These are phyloP conservation scores for Trichophaea hybrida DNA, from an alignment of 2,329 filamentous ascomycete genomes.

Conservation along the genomic window DNA sequence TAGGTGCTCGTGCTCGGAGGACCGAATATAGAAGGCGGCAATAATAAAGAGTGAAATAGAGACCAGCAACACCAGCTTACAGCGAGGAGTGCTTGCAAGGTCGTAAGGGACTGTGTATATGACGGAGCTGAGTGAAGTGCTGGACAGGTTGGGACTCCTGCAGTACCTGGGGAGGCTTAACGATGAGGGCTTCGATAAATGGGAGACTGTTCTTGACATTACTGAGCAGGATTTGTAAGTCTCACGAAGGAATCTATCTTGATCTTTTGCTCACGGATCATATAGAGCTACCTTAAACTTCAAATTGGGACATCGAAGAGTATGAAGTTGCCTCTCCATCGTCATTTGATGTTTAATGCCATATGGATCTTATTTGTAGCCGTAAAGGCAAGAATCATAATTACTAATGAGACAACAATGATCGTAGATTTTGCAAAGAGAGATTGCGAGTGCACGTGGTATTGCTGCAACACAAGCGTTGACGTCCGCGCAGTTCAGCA, in stretches of 20 bases:
- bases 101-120: constrained; percentile 34
- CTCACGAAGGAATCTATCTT: constrained; percentile 1
- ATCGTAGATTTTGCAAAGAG: constrained; percentile 61
- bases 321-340: constrained; percentile 35
- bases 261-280: constrained; percentile 17
- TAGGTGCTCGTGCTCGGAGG: too few relatives aligned
- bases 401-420: constrained; percentile 1
- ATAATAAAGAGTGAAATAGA: neutral
- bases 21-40: neutral
- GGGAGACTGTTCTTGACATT: constrained; percentile 71
- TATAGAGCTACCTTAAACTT: constrained; percentile 45
- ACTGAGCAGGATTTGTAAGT: constrained; percentile 68
- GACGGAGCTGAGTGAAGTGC: constrained; percentile 51
- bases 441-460: constrained; percentile 60
- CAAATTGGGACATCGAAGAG: constrained; percentile 66
- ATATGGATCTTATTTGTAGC: constrained; percentile 9
- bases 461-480: constrained; percentile 38
- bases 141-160: constrained; percentile 61
- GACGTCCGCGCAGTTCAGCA: constrained; percentile 29
- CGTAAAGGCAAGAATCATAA: constrained; percentile 1
- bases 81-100: neutral
- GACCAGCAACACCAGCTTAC: neutral
- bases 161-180: constrained; percentile 61
- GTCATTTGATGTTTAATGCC: neutral
- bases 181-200: constrained; percentile 70